Percentiles rank a stretch among this genome's conserved stretches.
Evolutionary conservation across 2,329 filamentous ascomycete genomes (phyloP).

Genomic region (Ceratocystis diversiconidia): DNA sequence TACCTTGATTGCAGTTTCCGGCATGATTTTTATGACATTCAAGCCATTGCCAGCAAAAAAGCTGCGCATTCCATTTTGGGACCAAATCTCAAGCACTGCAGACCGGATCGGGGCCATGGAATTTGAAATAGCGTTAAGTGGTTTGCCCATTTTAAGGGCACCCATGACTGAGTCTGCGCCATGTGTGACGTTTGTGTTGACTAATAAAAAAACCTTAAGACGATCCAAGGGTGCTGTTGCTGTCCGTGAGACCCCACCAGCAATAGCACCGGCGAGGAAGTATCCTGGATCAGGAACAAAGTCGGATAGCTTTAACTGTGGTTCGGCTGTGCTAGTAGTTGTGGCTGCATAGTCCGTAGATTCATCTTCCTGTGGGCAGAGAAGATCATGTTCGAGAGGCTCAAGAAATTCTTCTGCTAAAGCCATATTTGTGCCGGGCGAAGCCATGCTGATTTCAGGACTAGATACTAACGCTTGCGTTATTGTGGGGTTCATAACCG

Average conservation of each 20-base stretch:
- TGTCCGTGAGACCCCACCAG: constrained; percentile 88
- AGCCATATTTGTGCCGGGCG: background rate
- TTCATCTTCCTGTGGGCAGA: background rate
- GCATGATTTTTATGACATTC: constrained; percentile 97
- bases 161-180: constrained; percentile 41
- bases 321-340: constrained; percentile 11
- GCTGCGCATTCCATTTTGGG: constrained; percentile 11
- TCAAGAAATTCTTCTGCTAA: constrained; percentile 4
- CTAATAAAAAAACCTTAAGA: constrained; percentile 92
- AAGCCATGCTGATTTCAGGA: background rate
- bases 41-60: constrained; percentile 67
- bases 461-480: background rate
- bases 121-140: constrained; percentile 49
- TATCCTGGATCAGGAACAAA: constrained; percentile 86
- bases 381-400: background rate
- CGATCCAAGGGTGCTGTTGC: constrained; percentile 92
- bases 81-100: constrained; percentile 23
- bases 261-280: constrained; percentile 87
- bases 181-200: constrained; percentile 49
- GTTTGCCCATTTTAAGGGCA: constrained; percentile 56
- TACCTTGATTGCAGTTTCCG: constrained; percentile 85
- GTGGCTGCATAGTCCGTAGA: constrained; percentile 1
- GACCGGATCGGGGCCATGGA: constrained; percentile 67
- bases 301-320: constrained; percentile 39
- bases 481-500: background rate